Evolutionary conservation across 2,329 filamentous ascomycete species (phyloP).

Genomic region (Fusarium chaquense): DNA sequence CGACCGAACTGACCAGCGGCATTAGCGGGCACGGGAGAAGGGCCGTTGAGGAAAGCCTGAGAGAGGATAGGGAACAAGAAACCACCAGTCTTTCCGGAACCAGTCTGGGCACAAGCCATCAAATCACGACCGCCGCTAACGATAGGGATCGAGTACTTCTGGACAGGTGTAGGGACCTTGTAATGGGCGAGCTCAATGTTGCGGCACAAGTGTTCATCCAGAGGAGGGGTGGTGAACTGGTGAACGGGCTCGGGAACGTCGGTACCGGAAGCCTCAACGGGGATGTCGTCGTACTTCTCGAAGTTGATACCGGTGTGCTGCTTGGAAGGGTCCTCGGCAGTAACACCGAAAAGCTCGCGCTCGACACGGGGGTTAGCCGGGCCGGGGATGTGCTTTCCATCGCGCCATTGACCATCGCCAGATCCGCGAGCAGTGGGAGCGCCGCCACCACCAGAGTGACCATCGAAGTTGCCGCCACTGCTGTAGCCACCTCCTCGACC

Average conservation of each 20-base stretch:
- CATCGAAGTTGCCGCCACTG: constrained; percentile 60
- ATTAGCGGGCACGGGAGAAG: constrained; percentile 74
- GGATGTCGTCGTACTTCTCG: constrained; percentile 99
- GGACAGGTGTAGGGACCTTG: constrained; percentile 94
- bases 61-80: constrained; percentile 99
- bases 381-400: constrained; percentile 95
- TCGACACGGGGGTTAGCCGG: constrained; percentile 89
- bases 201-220: constrained; percentile 90
- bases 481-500: constrained; percentile 54
- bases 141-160: constrained; percentile 99
- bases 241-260: constrained; percentile 93
- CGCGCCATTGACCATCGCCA: constrained; percentile 95
- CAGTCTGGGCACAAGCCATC: constrained; percentile 99
- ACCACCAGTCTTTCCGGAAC: constrained; percentile 99
- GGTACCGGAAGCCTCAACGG: constrained; percentile 94
- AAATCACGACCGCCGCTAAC: constrained; percentile 98
- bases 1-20: constrained; percentile 83
- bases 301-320: constrained; percentile 99
- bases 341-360: constrained; percentile 92
- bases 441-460: constrained; percentile 77
- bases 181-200: constrained; percentile 97
- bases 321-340: constrained; percentile 92
- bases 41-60: constrained; percentile 93
- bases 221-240: constrained; percentile 91
- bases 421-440: constrained; percentile 77